Evolutionary conservation across 1,284 basidiomycete species (phyloP).

Genomic region (Pholiota adiposa): DNA sequence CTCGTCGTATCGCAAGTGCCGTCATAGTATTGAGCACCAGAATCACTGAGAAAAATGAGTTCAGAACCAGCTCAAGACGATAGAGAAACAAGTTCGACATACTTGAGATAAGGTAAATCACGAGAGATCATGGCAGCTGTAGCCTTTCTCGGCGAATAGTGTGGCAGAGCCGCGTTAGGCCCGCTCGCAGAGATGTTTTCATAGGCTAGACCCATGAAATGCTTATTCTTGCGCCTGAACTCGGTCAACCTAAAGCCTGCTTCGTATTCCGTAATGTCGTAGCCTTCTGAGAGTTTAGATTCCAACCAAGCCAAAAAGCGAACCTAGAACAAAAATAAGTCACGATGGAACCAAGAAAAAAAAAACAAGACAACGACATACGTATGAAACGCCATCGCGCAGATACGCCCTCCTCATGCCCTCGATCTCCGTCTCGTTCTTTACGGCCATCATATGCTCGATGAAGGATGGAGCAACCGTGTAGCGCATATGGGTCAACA

Average conservation of each 20-base stretch:
- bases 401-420: conserved; percentile 87
- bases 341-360: background rate
- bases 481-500: conserved; percentile 79
- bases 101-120: conserved; percentile 90
- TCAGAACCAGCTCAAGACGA: conserved; percentile 8
- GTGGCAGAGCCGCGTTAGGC: conserved; percentile 91
- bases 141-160: conserved; percentile 85
- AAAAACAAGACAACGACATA: conserved; percentile 41
- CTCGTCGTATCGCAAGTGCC: conserved; percentile 95
- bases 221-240: conserved; percentile 74
- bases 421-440: conserved; percentile 86
- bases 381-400: conserved; percentile 91
- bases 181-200: conserved; percentile 93
- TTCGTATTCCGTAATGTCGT: conserved; percentile 90
- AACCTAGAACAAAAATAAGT: conserved; percentile 43
- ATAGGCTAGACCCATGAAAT: conserved; percentile 91
- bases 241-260: conserved; percentile 85
- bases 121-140: conserved; percentile 76
- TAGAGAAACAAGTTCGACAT: conserved; percentile 32
- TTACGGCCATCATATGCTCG: conserved; percentile 85
- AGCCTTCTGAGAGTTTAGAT: conserved; percentile 73
- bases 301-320: conserved; percentile 93
- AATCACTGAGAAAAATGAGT: conserved; percentile 60
- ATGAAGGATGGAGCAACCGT: conserved; percentile 69
- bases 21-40: conserved; percentile 88